Percentiles rank a stretch among this genome's conserved stretches.
These are phyloP conservation scores for Cladosporium sp. DNA, from an alignment of 2,329 filamentous ascomycete species.

Conservation along the genomic window DNA sequence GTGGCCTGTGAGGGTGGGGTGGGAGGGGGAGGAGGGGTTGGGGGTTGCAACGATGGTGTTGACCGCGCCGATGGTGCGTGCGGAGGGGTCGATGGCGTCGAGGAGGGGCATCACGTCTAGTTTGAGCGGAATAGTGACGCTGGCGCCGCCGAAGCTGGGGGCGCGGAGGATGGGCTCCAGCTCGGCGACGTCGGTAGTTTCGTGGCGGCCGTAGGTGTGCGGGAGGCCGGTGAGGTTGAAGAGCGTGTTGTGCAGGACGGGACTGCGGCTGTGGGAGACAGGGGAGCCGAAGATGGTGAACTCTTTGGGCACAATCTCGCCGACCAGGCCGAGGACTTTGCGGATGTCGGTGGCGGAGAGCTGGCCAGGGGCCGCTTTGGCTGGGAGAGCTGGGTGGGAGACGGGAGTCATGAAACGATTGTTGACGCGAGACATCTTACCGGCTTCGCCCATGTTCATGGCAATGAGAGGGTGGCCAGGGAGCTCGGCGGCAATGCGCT, in stretches of 20 bases:
- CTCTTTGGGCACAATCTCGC: constrained; percentile 68
- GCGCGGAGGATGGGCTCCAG: constrained; percentile 63
- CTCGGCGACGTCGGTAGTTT: constrained; percentile 64
- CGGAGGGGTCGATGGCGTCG: constrained; percentile 75
- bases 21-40: constrained; percentile 20
- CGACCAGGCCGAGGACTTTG: constrained; percentile 70
- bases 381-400: constrained; percentile 81
- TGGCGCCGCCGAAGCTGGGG: constrained; percentile 82
- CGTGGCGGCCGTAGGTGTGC: constrained; percentile 71
- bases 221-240: constrained; percentile 76
- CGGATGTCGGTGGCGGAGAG: constrained; percentile 87
- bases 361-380: constrained; percentile 91
- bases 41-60: constrained; percentile 77
- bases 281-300: constrained; percentile 90
- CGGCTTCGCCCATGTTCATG: constrained; percentile 88
- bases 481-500: constrained; percentile 67
- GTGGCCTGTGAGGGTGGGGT: constrained; percentile 63
- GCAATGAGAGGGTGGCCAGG: constrained; percentile 76
- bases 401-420: constrained; percentile 95
- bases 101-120: constrained; percentile 78
- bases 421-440: constrained; percentile 83
- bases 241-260: constrained; percentile 82
- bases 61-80: constrained; percentile 80
- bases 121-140: constrained; percentile 94
- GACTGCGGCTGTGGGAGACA: constrained; percentile 76